Evolutionary conservation across 495 filamentous ascomycete genomes (phyloP), one percentile per base, ranked within the genome.

Genomic region (Staphylotrichum longicolle): DNA sequence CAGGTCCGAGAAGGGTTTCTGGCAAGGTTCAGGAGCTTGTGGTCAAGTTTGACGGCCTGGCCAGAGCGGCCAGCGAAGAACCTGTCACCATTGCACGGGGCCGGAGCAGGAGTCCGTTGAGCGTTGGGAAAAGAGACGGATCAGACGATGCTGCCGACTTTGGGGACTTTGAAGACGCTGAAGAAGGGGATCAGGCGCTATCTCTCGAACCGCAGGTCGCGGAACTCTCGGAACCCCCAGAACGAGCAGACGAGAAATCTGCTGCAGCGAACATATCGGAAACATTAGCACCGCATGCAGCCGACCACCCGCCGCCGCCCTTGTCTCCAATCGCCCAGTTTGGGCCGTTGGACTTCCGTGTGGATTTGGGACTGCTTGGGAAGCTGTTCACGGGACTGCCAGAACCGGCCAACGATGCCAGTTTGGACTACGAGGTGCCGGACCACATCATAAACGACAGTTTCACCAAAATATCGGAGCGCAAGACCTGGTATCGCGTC

Each of bases 401-500:
- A 7, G 46, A 47, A 34, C 48, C 53, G n/a, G 15, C 41, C 9
- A 15, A 10, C 11, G 11, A 61, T 39, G 9, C 46, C 39, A 34
- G 34, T 7, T 57, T 55, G 8, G 45, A 52, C 27, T 41, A 53
- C 6, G 70, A 74, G 7, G 15, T 78, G 0, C 55, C 74, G 2
- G 76, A 78, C 7, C 66, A 67, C 54, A 58, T 80, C 66, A 74
- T 79, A 44, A 63, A 65, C 51, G 76, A 85, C 67, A 80, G 71
- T 44, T 82, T 84, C 55, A 70, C 71, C 14, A 70, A 79, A 14
- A 78, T 77, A 2, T 78, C 80, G n/a, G 75, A 84, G 59, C 81
- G 85, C 47, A 86, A 83, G 66, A 77, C 76, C 5, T 87, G 85
- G 85, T 87, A 87, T 62, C 82, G 84, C 32, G 69, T 86, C 6